Base-by-base conservation (phyloP, 2,329 filamentous ascomycete genomes). In the Calonectria ilicicola region DNA sequence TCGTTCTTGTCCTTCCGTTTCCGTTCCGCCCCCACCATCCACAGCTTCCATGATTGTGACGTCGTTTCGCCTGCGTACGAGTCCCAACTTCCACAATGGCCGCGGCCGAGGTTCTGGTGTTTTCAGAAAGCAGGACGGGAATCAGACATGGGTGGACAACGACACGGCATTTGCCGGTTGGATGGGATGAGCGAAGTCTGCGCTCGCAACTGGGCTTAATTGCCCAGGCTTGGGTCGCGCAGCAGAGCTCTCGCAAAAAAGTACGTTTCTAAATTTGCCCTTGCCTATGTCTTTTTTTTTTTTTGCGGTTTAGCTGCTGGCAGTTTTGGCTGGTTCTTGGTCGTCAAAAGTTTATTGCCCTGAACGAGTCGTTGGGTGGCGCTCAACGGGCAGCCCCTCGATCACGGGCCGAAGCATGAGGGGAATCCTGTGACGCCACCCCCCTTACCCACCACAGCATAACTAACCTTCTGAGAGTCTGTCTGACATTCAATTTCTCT, bases 41-140 rank as follows among this genome's bases (percentile, higher is more conserved):
- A 72, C 78, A 85, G 86, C 85, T 85, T 86, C 87, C 88, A 91
- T 91, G 89, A 86, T 85, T 88, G 82, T 85, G 83, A 84, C 82
- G 83, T 79, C 82, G 76, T 77, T 77, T 77, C 80, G 82, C 82
- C 80, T 85, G 79, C 80, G 81, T 77, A 86, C 82, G 82, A 87
- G 84, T 82, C 84, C 82, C 79, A 83, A 85, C 83, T 85, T 82
- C 82, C 87, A 89, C 80, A 82, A 91, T 91, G 89, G 89, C 89
- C 83, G 83, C 87, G 82, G 85, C 85, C 84, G 84, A 85, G 77
- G 84, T 89, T 84, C 80, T 86, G 82, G 81, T 82, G 75, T 84
- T 83, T 77, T 84, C 81, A 82, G 84, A 81, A 81, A 82, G 80
- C 82, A 86, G 82, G 84, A 83, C 80, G 83, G 83, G 78, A 85